Evolutionary conservation across 805 yeast genomes (phyloP), one percentile per base, ranked within the genome.

Genomic region (Schwanniomyces occidentalis): DNA sequence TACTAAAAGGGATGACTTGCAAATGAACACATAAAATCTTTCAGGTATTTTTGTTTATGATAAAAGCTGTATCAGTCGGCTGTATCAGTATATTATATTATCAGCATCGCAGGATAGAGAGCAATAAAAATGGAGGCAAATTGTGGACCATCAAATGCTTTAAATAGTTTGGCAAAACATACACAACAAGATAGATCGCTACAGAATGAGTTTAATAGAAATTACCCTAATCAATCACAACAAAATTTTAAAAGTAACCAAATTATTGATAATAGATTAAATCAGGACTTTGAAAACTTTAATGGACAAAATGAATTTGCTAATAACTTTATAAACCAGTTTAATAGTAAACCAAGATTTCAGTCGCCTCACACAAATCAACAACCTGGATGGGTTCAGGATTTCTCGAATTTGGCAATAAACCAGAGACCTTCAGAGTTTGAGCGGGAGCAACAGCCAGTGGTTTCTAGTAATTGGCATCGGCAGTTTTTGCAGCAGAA

Each of bases 121-220:
- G n/a, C n/a, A n/a, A n/a, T n/a, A n/a, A 17, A 23, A 13, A 61
- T 57, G 65, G 64, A 64, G 39, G 60, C 32, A 9, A 60, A 59
- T 25, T 73, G 78, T 55, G 72, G 75, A 16, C 73, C 72, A 3
- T 53, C 67, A 4, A 71, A 63, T 40, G 75, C 77, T 9, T 47
- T 73, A 22, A 56, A 56, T 42, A 69, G 65, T 51, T 51, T 73
- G 24, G 45, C 65, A 13, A 60, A 63, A 35, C 73, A 68, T 35
- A 42, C 73, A 0, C 67, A 64, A 35, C 37, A 65, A 23, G 76
- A 72, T 44, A 58, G 46, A 34, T 61, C 75, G 6, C 50, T 71
- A 9, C 66, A 61, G 30, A 52, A 60, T 27, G 73, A 67, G 40
- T 45, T 52, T 20, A 32, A 42, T 2, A 37, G 34, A 24, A 24